A percentile compares a stretch with the other conserved stretches of the same genome.
Evolutionary conservation across 495 filamentous ascomycete species (phyloP).

Genomic region (Aspergillus sclerotioniger): DNA sequence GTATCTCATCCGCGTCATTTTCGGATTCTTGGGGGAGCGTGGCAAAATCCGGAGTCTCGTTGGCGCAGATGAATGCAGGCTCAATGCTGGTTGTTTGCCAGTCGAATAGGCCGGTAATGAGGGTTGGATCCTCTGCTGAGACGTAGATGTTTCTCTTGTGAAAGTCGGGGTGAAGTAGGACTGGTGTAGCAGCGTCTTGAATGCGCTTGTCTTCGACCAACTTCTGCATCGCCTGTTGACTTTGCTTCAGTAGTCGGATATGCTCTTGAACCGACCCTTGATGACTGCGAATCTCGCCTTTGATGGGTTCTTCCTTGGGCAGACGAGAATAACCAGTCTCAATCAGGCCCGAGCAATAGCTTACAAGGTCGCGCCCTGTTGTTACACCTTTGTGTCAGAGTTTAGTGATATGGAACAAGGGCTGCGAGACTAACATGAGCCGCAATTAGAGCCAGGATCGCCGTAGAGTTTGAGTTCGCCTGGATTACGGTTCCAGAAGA

Average conservation of each 20-base stretch:
- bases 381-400: slow-evolving; percentile 13
- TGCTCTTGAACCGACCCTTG: slow-evolving; percentile 37
- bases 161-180: slow-evolving; percentile 38
- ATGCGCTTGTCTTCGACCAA: slow-evolving; percentile 32
- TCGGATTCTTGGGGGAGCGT: slow-evolving; percentile 11
- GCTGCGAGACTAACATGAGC: slow-evolving; percentile 35
- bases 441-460: slow-evolving; percentile 30
- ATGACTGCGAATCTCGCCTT: slow-evolving; percentile 22
- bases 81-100: slow-evolving; percentile 42
- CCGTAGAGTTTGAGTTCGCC: slow-evolving; percentile 32
- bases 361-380: slow-evolving; percentile 29
- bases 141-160: slow-evolving; percentile 47
- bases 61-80: slow-evolving; percentile 37
- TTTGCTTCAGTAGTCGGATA: slow-evolving; percentile 28
- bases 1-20: slow-evolving; percentile 3
- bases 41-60: slow-evolving; percentile 41
- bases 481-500: slow-evolving; percentile 40
- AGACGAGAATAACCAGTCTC: slow-evolving; percentile 33
- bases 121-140: slow-evolving; percentile 36
- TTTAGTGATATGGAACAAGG: neutral
- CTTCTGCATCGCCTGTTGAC: slow-evolving; percentile 27
- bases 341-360: slow-evolving; percentile 32
- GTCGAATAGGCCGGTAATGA: slow-evolving; percentile 41
- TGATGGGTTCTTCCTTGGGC: slow-evolving; percentile 16
- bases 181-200: slow-evolving; percentile 30